Evolutionary conservation across 192 early-diverging fungal species (phyloP).

Genomic region (Coemansia sp.): DNA sequence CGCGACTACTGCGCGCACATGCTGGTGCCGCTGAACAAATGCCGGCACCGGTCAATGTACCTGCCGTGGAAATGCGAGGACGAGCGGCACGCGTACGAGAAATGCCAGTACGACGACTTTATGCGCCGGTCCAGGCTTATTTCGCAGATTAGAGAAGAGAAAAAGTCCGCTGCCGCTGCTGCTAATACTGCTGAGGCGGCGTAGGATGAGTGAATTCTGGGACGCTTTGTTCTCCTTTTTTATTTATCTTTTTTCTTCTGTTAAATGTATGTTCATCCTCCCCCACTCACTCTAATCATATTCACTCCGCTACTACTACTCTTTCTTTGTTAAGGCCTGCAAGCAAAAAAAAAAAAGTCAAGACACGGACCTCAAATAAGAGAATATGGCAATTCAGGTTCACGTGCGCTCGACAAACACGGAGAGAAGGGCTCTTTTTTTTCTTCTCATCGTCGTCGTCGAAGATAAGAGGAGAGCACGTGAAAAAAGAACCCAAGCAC

Average conservation of each 20-base stretch:
- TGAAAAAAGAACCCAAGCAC: not conserved
- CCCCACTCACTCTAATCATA: too few relatives aligned
- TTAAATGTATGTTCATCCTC: not conserved
- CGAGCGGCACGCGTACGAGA: constrained; percentile 84
- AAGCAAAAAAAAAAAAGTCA: too few relatives aligned
- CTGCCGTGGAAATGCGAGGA: constrained; percentile 93
- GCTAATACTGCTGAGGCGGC: not conserved
- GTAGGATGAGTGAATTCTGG: too few relatives aligned
- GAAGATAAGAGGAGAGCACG: not conserved
- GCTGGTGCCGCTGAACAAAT: constrained; percentile 88
- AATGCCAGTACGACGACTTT: constrained; percentile 94
- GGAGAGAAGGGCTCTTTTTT: too few relatives aligned
- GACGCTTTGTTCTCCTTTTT: too few relatives aligned
- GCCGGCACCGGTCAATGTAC: constrained; percentile 79
- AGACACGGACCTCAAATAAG: too few relatives aligned
- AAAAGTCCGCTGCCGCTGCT: too few relatives aligned
- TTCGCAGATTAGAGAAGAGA: constrained; percentile 42
- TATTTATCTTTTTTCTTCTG: not conserved
- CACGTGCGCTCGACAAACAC: too few relatives aligned
- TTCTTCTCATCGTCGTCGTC: too few relatives aligned
- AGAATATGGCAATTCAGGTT: too few relatives aligned
- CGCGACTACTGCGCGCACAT: constrained; percentile 95
- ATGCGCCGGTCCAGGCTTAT: constrained; percentile 53
- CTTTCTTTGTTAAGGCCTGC: too few relatives aligned
- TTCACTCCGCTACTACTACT: too few relatives aligned